Conservation (phyloP, 306 rosid species). For the Begonia loranthoides region DNA sequence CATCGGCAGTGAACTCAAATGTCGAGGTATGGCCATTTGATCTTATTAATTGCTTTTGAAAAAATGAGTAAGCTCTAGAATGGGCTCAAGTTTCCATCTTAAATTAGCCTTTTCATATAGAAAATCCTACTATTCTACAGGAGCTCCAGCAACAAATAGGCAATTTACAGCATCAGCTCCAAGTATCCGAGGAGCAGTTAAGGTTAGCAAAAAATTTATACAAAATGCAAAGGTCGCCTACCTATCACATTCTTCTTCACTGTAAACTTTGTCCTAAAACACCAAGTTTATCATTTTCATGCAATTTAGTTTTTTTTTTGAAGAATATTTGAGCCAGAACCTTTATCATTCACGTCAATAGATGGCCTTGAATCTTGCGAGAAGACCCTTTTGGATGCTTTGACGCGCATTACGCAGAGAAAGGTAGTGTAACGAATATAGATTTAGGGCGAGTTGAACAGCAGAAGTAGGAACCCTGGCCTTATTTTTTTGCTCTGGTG, state of each 20-base stretch:
- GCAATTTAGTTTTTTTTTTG: not conserved
- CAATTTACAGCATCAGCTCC: slow-evolving; percentile 63
- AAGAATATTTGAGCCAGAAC: slow-evolving; percentile 66
- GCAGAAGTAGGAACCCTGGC: no score
- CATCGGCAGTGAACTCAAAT: slow-evolving; percentile 20
- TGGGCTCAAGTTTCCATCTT: no score
- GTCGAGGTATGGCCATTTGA: slow-evolving; percentile 21
- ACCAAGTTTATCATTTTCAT: not conserved
- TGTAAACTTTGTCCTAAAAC: not conserved
- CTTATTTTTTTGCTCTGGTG: not conserved
- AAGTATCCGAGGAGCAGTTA: slow-evolving; percentile 65
- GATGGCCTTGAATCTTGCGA: slow-evolving; percentile 52
- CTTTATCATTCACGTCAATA: slow-evolving; percentile 44
- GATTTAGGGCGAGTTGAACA: no score
- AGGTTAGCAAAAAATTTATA: slow-evolving; percentile 24
- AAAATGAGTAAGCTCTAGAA: no score
- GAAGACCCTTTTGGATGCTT: slow-evolving; percentile 42
- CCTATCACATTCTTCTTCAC: not conserved
- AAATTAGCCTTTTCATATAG: not conserved
- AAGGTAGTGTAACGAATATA: slow-evolving; percentile 28
- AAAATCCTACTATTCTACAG: slow-evolving; percentile 15
- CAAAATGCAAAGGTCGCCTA: not conserved
- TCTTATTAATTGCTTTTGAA: no score
- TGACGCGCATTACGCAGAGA: slow-evolving; percentile 58
- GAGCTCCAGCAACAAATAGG: slow-evolving; percentile 61